A percentile compares a stretch with the other conserved stretches of the same genome.
These are phyloP conservation scores for Heteromeles arbutifolia DNA, from an alignment of 306 rosid species.

Conservation along the genomic window DNA sequence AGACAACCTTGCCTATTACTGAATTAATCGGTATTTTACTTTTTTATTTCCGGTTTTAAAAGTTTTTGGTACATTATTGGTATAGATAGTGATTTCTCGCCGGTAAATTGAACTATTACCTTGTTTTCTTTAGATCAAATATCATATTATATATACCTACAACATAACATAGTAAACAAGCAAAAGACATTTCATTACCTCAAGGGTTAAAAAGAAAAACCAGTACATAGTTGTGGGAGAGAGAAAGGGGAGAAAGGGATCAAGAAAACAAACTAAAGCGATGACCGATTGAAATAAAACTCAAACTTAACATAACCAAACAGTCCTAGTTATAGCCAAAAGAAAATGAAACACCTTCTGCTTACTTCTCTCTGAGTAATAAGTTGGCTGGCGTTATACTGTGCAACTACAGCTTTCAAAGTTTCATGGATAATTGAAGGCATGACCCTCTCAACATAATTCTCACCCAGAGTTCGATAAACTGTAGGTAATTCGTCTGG, in stretches of 20 bases:
- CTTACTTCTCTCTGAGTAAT: slow-evolving; percentile 86
- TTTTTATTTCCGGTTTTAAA: not conserved
- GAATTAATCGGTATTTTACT: not conserved
- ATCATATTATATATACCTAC: not conserved
- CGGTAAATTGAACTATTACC: not conserved
- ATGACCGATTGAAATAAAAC: too few relatives aligned
- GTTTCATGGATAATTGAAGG: slow-evolving; percentile 85
- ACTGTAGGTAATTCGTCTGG: slow-evolving; percentile 60
- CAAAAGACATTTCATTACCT: not conserved
- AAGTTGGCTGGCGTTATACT: slow-evolving; percentile 85
- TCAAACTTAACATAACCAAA: not conserved
- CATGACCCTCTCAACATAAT: slow-evolving; percentile 61
- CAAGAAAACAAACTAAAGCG: not conserved
- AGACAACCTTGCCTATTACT: not conserved
- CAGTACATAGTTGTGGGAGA: not conserved
- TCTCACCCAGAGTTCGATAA: slow-evolving; percentile 69
- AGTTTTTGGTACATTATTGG: not conserved
- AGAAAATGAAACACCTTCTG: not conserved
- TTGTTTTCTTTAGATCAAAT: not conserved
- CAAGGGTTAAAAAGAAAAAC: not conserved
- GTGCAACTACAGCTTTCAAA: slow-evolving; percentile 84
- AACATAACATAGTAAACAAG: not conserved
- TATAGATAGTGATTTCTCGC: not conserved
- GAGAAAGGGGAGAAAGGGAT: not conserved
- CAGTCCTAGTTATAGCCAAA: not conserved